Conservation (phyloP, 73 alveolate species). For the Urostyla sp. region DNA sequence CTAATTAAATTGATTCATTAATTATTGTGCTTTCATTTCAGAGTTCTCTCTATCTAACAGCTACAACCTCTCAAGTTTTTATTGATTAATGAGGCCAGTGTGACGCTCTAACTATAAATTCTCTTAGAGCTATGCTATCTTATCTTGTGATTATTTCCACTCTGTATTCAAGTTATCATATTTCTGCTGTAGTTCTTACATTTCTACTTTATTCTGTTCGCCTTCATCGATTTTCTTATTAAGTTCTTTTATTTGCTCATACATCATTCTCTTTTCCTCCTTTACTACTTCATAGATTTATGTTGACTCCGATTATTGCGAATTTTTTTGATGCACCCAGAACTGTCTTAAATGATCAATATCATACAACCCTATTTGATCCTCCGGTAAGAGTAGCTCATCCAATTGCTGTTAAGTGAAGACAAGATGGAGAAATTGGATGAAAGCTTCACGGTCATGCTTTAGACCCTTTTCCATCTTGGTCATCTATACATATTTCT, state of each 20-base stretch:
- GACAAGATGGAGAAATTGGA: slow-evolving; percentile 47
- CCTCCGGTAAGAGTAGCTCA: slow-evolving; percentile 52
- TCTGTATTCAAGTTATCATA: slow-evolving; percentile 1
- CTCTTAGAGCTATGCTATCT: slow-evolving; percentile 3
- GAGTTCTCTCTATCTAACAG: slow-evolving; percentile 45
- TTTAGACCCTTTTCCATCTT: slow-evolving; percentile 51
- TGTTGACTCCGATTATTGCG: slow-evolving; percentile 35
- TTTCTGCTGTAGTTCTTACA: slow-evolving; percentile 24
- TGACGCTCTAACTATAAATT: too few species aligned
- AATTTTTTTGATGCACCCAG: slow-evolving; percentile 12
- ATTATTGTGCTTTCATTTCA: slow-evolving; percentile 38
- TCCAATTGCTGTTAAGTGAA: slow-evolving; percentile 39
- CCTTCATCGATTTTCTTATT: slow-evolving; percentile 32
- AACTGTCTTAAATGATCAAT: slow-evolving; percentile 35
- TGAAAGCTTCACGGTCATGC: slow-evolving; percentile 55
- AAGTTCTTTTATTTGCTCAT: slow-evolving; percentile 12
- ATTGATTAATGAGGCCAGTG: neutral
- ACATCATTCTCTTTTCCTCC: slow-evolving; percentile 45
- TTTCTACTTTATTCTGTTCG: slow-evolving; percentile 14
- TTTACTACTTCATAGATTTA: slow-evolving; percentile 32
- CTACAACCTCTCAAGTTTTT: slow-evolving; percentile 11
- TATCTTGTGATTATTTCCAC: slow-evolving; percentile 1
- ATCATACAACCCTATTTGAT: slow-evolving; percentile 48
- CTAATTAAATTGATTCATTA: slow-evolving; percentile 36
- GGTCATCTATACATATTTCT: slow-evolving; percentile 53